Base-by-base conservation (phyloP, 768 basidiomycete genomes). In the Xerocomellus amylosporus region DNA sequence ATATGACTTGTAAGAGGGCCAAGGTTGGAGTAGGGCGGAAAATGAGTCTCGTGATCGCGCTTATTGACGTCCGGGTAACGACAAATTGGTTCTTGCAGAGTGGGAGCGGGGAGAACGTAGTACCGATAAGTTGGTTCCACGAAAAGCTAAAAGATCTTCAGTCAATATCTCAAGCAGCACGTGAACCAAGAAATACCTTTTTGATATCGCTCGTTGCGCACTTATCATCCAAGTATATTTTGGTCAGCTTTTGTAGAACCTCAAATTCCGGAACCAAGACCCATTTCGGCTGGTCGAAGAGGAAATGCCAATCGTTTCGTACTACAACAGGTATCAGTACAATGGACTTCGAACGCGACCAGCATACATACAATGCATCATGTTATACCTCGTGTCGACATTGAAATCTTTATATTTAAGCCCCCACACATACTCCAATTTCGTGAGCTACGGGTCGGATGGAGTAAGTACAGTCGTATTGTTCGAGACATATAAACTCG, bases 351-450 rank as follows among this genome's bases (percentile, higher is more conserved):
- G 13, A 40, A 46, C 3, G 4, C 4, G 7, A 17, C 2, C 5
- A 17, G 19, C 0, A 22, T 34, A 26, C 49, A 13, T 31, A 51
- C 54, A 28, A 40, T 34, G 19, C 3, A 55, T 34, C 19, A 40
- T 0, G 24, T 55, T 46, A 22, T 19, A 8, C 30, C 17, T 24
- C 3, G 36, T 24, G 13, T 50, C 37, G 1, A 50, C 1, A 20
- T 51, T 17, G 43, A 50, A 9, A 1, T 20, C 9, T 26, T 3
- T 2, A 26, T 38, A 10, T 24, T n/a, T 8, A 5, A 39, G 5
- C 4, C n/a, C 51, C 51, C 51, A 53, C 9, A 39, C 42, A 39
- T 55, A 44, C 14, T 45, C 42, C 15, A 55, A 39, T 26, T 40
- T 30, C 13, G 20, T 55, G 12, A 55, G 9, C 54, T 55, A 13